These are phyloP conservation scores for Paramecium pentaurelia DNA, from an alignment of 73 alveolate genomes.

Conservation along the genomic window DNA sequence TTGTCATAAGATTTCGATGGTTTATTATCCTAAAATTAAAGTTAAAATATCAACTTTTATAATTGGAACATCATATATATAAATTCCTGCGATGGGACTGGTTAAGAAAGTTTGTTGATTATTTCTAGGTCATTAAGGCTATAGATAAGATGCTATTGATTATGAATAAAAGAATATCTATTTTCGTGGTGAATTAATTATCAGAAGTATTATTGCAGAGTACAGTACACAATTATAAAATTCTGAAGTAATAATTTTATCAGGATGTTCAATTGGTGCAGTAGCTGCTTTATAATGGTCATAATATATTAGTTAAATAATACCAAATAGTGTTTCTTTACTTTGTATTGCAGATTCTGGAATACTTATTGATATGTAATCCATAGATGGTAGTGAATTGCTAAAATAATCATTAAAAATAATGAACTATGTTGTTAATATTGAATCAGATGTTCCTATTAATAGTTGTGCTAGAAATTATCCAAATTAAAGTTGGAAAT, in stretches of 20 bases:
- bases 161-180: not conserved
- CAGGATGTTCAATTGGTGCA: slow-evolving; percentile 39
- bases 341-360: slow-evolving; percentile 21
- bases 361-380: not conserved
- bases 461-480: not conserved
- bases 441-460: not conserved
- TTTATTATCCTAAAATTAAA: not conserved
- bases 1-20: not conserved
- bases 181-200: slow-evolving; percentile 22
- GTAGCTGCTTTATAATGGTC: slow-evolving; percentile 28
- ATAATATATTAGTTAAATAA: not conserved
- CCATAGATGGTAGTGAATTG: not conserved
- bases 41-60: not conserved
- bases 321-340: not conserved
- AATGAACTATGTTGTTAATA: not conserved
- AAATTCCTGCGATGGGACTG: slow-evolving; percentile 47
- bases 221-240: not conserved
- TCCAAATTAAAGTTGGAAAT: slow-evolving; percentile 6
- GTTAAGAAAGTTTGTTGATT: not conserved
- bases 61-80: slow-evolving; percentile 1
- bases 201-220: not conserved
- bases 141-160: not conserved
- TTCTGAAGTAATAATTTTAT: not conserved
- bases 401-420: not conserved
- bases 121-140: not conserved